These are phyloP conservation scores for Solanum lycopersicoides DNA, from an alignment of 257 asterid species.

Conservation along the genomic window DNA sequence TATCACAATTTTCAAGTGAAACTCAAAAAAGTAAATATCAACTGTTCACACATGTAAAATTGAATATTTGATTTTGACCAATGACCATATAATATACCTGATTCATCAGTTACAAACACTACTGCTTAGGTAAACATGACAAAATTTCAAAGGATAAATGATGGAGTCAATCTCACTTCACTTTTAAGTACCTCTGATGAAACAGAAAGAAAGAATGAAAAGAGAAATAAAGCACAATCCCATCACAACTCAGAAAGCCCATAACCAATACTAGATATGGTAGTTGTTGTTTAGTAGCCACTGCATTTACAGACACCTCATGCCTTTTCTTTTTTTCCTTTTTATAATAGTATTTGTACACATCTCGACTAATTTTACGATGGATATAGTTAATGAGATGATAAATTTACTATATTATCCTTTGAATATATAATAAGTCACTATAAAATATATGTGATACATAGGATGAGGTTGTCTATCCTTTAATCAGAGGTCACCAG, in stretches of 20 bases:
- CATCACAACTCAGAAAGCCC: conserved; percentile 29
- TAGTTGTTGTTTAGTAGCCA: conserved; percentile 3
- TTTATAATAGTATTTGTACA: background rate
- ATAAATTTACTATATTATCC: no score
- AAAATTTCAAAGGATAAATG: background rate
- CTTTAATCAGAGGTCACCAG: no score
- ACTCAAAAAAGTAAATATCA: background rate
- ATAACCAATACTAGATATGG: conserved; percentile 24
- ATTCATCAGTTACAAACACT: background rate
- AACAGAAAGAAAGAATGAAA: conserved; percentile 2
- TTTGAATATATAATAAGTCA: no score
- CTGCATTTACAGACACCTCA: background rate
- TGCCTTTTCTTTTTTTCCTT: background rate
- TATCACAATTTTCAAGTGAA: background rate
- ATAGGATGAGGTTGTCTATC: no score
- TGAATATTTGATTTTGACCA: background rate
- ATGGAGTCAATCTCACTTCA: background rate
- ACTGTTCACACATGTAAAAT: background rate
- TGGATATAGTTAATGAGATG: no score
- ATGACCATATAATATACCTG: background rate
- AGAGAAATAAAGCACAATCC: conserved; percentile 45
- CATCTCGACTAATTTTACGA: background rate
- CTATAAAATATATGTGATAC: no score
- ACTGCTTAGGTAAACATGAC: background rate
- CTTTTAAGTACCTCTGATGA: background rate